Evolutionary conservation across 352 stramenopile genomes (phyloP).

Genomic region (Phytophthora fragariae): DNA sequence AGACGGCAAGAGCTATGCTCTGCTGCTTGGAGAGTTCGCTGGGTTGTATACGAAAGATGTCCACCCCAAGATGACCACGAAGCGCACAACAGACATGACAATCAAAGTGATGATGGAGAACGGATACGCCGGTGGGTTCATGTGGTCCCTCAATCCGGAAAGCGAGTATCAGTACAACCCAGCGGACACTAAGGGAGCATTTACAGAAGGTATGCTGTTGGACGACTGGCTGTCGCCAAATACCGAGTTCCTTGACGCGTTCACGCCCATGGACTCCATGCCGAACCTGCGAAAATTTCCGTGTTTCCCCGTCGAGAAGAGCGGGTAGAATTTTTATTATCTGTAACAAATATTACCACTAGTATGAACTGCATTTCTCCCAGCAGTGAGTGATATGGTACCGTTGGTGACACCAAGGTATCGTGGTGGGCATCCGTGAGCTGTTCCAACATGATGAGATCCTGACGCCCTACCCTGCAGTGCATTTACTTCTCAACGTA

Average conservation of each 20-base stretch:
- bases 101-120: slow-evolving; percentile 72
- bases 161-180: slow-evolving; percentile 83
- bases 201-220: slow-evolving; percentile 75
- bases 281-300: slow-evolving; percentile 67
- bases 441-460: not conserved
- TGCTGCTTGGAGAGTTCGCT: slow-evolving; percentile 82
- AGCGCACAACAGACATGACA: slow-evolving; percentile 77
- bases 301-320: slow-evolving; percentile 58
- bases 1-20: slow-evolving; percentile 51
- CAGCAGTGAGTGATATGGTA: no score
- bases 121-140: slow-evolving; percentile 77
- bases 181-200: slow-evolving; percentile 57
- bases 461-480: no score
- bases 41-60: slow-evolving; percentile 74
- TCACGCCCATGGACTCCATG: slow-evolving; percentile 73
- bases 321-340: slow-evolving; percentile 7
- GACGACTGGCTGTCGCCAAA: slow-evolving; percentile 87
- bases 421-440: no score
- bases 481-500: not conserved
- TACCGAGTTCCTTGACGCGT: slow-evolving; percentile 67
- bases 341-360: not conserved
- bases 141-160: slow-evolving; percentile 88
- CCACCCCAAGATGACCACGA: slow-evolving; percentile 73
- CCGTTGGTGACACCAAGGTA: no score
- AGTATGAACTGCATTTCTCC: no score